These are phyloP conservation scores for Antitrichia curtipendula DNA, from an alignment of 225 moss, liverwort and hornwort genomes.

Conservation along the genomic window DNA sequence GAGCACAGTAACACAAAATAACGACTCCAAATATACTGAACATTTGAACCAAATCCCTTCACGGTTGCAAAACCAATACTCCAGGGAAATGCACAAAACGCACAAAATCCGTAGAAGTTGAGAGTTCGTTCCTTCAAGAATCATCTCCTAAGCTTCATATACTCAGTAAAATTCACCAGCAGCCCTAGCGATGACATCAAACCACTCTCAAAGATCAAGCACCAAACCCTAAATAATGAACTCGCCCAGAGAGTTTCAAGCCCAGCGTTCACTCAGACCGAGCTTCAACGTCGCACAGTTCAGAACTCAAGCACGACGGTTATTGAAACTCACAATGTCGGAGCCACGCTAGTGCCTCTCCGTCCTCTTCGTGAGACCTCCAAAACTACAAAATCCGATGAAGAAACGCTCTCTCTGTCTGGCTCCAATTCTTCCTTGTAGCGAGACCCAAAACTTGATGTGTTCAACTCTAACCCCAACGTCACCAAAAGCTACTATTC, in stretches of 20 bases:
- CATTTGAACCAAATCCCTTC: background rate
- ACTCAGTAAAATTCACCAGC: background rate
- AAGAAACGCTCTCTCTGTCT: background rate
- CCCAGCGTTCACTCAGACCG: background rate
- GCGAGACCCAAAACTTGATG: background rate
- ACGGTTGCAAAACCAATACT: background rate
- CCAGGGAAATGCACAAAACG: background rate
- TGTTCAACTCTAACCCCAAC: background rate
- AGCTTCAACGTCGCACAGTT: background rate
- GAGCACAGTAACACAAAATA: background rate
- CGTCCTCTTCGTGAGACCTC: background rate
- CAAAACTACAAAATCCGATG: background rate
- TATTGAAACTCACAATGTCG: background rate
- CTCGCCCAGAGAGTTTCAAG: background rate
- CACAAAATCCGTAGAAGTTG: background rate
- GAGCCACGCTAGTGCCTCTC: background rate
- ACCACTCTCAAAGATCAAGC: background rate
- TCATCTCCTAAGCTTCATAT: background rate
- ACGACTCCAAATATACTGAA: background rate
- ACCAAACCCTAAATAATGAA: background rate
- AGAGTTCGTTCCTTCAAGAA: background rate
- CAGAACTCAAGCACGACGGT: background rate
- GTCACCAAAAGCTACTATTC: background rate
- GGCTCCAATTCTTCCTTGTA: background rate
- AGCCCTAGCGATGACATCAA: background rate